These are phyloP conservation scores for Volvox reticuliferus DNA, from an alignment of 139 green algal genomes.

Conservation along the genomic window DNA sequence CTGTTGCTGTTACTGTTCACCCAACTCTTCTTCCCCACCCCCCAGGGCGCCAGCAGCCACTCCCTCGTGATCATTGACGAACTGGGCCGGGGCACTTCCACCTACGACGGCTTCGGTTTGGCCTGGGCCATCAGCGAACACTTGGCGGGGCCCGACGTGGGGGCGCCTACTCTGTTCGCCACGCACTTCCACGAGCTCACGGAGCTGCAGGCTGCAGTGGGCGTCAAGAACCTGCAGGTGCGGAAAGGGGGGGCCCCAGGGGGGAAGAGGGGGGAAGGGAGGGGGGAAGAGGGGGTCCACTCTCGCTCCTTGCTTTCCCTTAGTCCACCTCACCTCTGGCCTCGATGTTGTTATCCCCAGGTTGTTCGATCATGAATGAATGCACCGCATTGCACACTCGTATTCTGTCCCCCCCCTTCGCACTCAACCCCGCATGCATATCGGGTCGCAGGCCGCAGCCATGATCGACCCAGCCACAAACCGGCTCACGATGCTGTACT, in stretches of 20 bases:
- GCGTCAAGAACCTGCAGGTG: conserved; percentile 88
- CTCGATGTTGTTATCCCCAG: not conserved
- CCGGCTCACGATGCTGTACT: conserved; percentile 95
- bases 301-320: not conserved
- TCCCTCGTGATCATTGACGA: conserved; percentile 98
- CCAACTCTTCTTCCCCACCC: not conserved
- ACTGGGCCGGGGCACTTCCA: conserved; percentile 95
- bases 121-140: conserved; percentile 97
- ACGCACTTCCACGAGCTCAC: conserved; percentile 99
- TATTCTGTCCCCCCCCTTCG: not conserved
- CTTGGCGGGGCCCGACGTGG: conserved; percentile 69
- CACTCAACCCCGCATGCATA: no score
- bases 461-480: conserved; percentile 58
- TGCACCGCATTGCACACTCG: not conserved
- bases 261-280: not conserved
- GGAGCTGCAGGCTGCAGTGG: conserved; percentile 73
- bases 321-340: not conserved
- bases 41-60: conserved; percentile 75
- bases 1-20: no score
- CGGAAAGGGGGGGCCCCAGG: not conserved
- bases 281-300: not conserved
- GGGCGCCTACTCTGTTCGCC: conserved; percentile 90
- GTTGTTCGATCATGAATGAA: not conserved
- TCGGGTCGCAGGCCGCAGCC: conserved; percentile 39
- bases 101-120: conserved; percentile 97